phyloP scores from a whole-genome alignment of 495 filamentous ascomycete species.

The Aspergillus sclerotioniger region DNA sequence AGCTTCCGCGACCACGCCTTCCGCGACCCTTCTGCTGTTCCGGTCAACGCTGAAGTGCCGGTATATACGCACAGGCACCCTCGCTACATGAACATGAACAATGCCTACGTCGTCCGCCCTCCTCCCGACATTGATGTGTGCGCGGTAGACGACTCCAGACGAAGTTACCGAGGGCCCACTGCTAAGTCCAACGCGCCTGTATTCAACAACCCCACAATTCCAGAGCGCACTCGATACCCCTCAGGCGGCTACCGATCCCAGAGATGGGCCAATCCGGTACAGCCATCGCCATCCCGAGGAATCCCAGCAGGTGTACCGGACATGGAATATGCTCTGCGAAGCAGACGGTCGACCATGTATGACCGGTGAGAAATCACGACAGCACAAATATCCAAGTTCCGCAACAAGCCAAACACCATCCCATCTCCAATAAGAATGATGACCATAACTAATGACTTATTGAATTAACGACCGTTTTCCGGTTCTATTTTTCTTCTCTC shows the following conservation, averaged over 20 bases:
- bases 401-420: neutral
- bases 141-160: constrained; percentile 13
- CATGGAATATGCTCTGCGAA: constrained; percentile 8
- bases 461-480: no score
- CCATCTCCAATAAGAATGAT: neutral
- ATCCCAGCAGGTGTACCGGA: constrained; percentile 12
- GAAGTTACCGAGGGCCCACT: constrained; percentile 9
- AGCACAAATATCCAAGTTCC: neutral
- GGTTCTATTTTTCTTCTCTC: no score
- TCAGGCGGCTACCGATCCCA: neutral
- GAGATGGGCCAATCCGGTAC: constrained; percentile 3
- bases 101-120: constrained; percentile 14
- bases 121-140: constrained; percentile 13
- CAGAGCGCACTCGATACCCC: neutral
- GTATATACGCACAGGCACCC: constrained; percentile 20
- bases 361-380: constrained; percentile 5
- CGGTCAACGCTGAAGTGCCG: constrained; percentile 23
- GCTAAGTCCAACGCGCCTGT: constrained; percentile 5
- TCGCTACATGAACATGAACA: constrained; percentile 12
- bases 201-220: neutral
- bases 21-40: constrained; percentile 26
- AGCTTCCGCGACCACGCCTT: constrained; percentile 36
- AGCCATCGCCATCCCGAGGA: constrained; percentile 2
- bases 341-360: constrained; percentile 16
- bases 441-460: no score